Conservation (phyloP, 805 yeast species). For the Wickerhamomyces ciferrii region DNA sequence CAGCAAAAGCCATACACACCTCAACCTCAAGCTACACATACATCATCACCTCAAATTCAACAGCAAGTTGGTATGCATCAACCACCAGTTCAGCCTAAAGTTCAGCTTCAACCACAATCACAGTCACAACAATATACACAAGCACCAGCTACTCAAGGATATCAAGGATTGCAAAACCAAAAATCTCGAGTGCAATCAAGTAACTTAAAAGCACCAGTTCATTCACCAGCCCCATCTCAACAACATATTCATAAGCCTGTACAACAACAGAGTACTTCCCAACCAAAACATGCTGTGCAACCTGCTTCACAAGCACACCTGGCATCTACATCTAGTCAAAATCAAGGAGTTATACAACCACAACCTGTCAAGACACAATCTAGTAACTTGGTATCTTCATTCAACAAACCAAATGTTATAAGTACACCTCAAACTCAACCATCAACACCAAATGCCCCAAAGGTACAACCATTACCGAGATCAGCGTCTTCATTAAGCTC, state of each 20-base stretch:
- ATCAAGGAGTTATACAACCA: neutral
- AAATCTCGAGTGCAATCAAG: too few relatives aligned
- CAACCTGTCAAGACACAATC: neutral
- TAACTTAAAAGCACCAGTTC: neutral
- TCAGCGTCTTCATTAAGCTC: neutral
- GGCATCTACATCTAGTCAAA: too few relatives aligned
- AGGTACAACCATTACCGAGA: neutral
- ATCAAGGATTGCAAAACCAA: too few relatives aligned
- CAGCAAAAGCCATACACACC: neutral
- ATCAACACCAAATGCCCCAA: neutral
- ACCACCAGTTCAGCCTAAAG: neutral
- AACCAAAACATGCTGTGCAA: neutral
- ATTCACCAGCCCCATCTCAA: neutral
- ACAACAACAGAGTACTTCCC: neutral
- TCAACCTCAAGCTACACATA: neutral
- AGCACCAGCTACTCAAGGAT: neutral
- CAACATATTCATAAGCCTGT: neutral
- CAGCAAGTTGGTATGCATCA: neutral
- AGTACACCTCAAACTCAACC: neutral
- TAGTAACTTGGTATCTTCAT: neutral
- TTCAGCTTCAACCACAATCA: neutral
- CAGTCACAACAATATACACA: neutral
- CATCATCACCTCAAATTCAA: neutral
- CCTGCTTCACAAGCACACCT: neutral
- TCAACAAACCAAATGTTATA: neutral